These are phyloP conservation scores for Fusarium staphyleae DNA, from an alignment of 2,329 filamentous ascomycete genomes.

Conservation along the genomic window DNA sequence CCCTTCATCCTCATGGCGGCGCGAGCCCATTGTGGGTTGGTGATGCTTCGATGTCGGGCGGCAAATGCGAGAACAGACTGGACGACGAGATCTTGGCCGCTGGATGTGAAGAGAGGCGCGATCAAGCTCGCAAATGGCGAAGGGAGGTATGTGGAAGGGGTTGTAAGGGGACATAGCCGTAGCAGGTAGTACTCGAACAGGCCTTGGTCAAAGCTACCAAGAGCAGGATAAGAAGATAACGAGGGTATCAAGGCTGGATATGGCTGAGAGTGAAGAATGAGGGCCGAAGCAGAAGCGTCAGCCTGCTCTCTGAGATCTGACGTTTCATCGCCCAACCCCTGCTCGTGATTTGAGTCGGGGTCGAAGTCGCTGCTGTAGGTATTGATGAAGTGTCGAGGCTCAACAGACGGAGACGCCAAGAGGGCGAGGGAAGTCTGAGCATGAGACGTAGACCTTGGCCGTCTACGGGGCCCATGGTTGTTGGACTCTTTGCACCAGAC, in stretches of 20 bases:
- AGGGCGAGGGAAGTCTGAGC: not conserved
- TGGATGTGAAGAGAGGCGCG: constrained; percentile 30
- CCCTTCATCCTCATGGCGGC: constrained; percentile 33
- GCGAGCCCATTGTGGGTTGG: constrained; percentile 22
- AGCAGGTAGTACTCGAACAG: constrained; percentile 36
- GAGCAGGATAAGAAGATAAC: constrained; percentile 18
- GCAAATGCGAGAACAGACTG: constrained; percentile 34
- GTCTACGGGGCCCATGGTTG: not conserved
- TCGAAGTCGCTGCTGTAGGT: constrained; percentile 31
- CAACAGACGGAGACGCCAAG: constrained; percentile 4
- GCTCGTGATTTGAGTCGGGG: constrained; percentile 18
- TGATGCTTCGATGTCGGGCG: constrained; percentile 32
- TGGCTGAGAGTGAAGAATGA: constrained; percentile 6
- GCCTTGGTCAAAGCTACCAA: constrained; percentile 12
- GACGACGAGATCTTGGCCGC: constrained; percentile 26
- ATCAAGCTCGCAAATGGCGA: constrained; percentile 34
- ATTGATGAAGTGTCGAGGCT: constrained; percentile 30
- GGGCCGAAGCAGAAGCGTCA: not conserved
- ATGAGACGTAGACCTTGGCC: not conserved
- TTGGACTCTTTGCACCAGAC: constrained; percentile 39
- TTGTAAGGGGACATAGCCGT: constrained; percentile 34
- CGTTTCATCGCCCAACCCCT: constrained; percentile 20
- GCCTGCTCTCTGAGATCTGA: constrained; percentile 16
- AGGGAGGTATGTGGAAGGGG: constrained; percentile 19
- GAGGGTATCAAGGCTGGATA: constrained; percentile 3